Evolutionary conservation across 768 basidiomycete species (phyloP), one percentile per base, ranked within the genome.

Genomic region (Tulasnella sp.): DNA sequence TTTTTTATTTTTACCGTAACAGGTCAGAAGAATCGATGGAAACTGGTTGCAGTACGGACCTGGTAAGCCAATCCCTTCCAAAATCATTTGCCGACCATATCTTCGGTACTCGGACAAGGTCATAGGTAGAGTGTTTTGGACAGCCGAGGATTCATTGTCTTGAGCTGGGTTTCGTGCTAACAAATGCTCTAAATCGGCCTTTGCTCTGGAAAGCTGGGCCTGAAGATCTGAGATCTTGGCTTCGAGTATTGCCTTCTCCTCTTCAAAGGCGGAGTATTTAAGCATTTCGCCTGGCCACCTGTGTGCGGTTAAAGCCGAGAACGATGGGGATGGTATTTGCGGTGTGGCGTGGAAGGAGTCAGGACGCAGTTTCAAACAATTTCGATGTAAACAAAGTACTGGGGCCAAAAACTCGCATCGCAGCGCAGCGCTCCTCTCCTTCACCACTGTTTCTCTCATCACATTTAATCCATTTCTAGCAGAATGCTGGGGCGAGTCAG

Each of bases 81-180:
- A 84, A 76, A 98, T 94, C 96, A 99, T 97, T 82, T 99, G 97
- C 74, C 97, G 86, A 64, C 97, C 96, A 89, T 98, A 99, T 76
- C 96, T 87, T 80, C 86, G 85, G 82, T 97, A 98, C 79, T 98
- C 96, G n/a, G 80, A 80, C 37, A 85, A 78, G 22, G 79, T 71
- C 19, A 84, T 78, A 1, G 81, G 81, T 15, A 69, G 45, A 34
- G 14, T 75, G 37, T 64, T 34, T 15, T 42, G 71, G n/a, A 12
- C 29, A 22, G 49, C 6, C 49, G n/a, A 8, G 5, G 49, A 9
- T 19, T 9, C 49, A 64, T 64, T 34, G 29, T 64, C 31, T 34
- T 0, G 12, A 64, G 58, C 29, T 29, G 8, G 42, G 42, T 25
- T 11, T 12, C 14, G 25, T 19, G 22, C 29, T 64, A 64, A 25